A percentile compares a stretch with the other conserved stretches of the same genome.
Conservation (phyloP, 2,329 filamentous ascomycete species). For the Penicillium thymicola region DNA sequence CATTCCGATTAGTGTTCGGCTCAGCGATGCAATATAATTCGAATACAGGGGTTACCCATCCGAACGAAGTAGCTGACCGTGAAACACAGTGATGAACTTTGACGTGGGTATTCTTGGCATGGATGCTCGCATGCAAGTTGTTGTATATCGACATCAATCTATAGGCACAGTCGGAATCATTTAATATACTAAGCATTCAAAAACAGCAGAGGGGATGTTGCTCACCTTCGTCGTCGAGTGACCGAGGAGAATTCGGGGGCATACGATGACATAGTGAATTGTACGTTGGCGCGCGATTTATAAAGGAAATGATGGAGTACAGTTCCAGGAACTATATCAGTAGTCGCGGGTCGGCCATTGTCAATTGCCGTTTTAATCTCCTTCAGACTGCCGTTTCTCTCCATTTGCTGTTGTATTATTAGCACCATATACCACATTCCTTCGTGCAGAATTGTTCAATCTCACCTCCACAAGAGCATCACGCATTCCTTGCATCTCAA, state of each 20-base stretch:
- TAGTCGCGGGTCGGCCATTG: constrained; percentile 66
- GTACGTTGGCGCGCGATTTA: constrained; percentile 90
- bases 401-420: constrained; percentile 56
- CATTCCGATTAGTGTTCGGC: constrained; percentile 59
- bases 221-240: constrained; percentile 61
- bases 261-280: constrained; percentile 88
- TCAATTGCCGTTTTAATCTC: constrained; percentile 70
- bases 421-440: constrained; percentile 25
- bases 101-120: constrained; percentile 76
- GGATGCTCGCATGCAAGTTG: constrained; percentile 77
- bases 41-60: constrained; percentile 87
- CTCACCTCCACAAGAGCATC: constrained; percentile 57
- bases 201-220: not conserved
- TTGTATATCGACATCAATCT: constrained; percentile 81
- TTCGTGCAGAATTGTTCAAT: not conserved
- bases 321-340: constrained; percentile 75
- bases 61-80: constrained; percentile 73
- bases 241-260: constrained; percentile 62
- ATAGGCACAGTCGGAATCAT: constrained; percentile 1
- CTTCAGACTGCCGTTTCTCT: constrained; percentile 70
- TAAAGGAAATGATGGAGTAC: constrained; percentile 89
- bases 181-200: not conserved
- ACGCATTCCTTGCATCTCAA: constrained; percentile 72
- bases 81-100: constrained; percentile 80
- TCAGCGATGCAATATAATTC: constrained; percentile 95